Evolutionary conservation across 352 stramenopile species (phyloP).

Genomic region (Sclerospora graminicola): DNA sequence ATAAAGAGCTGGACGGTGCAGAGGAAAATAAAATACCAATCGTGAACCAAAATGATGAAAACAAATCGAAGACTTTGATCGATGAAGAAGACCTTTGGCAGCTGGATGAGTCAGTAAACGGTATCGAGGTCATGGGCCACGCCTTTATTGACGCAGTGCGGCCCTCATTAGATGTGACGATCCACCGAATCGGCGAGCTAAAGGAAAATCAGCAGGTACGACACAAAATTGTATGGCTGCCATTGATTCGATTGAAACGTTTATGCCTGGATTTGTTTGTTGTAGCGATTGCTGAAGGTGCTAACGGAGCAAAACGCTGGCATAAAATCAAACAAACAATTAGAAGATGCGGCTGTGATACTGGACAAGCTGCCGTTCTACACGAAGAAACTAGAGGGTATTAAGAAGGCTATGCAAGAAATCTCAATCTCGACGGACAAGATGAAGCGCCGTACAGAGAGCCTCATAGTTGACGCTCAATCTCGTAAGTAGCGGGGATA

Average conservation of each 20-base stretch:
- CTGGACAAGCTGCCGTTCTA: conserved; percentile 68
- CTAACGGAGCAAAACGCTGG: conserved; percentile 37
- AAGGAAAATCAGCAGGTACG: conserved; percentile 30
- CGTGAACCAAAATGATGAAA: neutral
- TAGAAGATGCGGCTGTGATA: conserved; percentile 49
- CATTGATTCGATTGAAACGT: neutral
- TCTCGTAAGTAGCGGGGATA: too few relatives aligned
- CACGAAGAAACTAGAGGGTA: conserved; percentile 48
- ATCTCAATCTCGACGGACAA: conserved; percentile 47
- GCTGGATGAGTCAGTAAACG: conserved; percentile 32
- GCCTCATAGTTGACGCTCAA: conserved; percentile 60
- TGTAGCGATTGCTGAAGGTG: conserved; percentile 41
- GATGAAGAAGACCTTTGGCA: conserved; percentile 24
- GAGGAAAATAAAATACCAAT: conserved; percentile 5
- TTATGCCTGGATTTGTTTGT: neutral
- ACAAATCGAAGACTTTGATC: neutral
- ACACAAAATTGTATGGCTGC: neutral
- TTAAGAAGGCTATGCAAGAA: conserved; percentile 49
- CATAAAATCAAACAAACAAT: conserved; percentile 42
- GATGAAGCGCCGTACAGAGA: conserved; percentile 65
- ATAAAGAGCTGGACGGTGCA: conserved; percentile 5
- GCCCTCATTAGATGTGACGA: conserved; percentile 53
- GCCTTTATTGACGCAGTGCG: conserved; percentile 41
- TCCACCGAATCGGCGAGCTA: conserved; percentile 64
- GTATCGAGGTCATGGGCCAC: conserved; percentile 40